Evolutionary conservation across 2,329 filamentous ascomycete species (phyloP).

Genomic region (Eutypa lata): DNA sequence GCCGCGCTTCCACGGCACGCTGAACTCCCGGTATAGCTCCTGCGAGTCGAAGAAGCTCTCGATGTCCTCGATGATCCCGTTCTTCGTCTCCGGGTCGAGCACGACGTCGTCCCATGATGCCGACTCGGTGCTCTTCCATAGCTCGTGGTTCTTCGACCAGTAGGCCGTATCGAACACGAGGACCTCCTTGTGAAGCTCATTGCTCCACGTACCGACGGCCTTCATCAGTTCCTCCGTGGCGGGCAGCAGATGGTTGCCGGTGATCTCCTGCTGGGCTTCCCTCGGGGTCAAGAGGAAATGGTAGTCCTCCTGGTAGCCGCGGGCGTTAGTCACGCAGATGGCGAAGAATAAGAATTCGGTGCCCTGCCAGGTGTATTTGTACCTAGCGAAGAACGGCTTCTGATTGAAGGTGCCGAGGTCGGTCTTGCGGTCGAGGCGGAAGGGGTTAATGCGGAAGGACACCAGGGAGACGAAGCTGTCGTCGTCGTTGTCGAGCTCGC

Average conservation of each 20-base stretch:
- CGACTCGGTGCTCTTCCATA: not conserved
- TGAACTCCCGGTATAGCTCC: conserved; percentile 54
- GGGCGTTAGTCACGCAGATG: not conserved
- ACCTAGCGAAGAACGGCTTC: not conserved
- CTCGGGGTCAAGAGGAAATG: not conserved
- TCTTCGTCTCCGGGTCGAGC: conserved; percentile 62
- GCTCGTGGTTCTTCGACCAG: not conserved
- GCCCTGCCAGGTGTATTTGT: not conserved
- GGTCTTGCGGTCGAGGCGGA: not conserved
- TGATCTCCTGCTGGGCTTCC: not conserved
- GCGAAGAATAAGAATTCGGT: not conserved
- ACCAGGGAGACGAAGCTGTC: not conserved
- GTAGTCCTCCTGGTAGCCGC: not conserved
- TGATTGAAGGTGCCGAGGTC: not conserved
- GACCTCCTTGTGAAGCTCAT: not conserved
- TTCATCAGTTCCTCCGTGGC: not conserved
- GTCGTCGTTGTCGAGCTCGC: not conserved
- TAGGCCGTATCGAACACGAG: not conserved
- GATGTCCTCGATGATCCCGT: conserved; percentile 57
- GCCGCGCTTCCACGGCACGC: conserved; percentile 67
- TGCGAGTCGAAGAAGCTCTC: conserved; percentile 58
- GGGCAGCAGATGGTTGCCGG: not conserved
- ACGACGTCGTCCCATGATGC: conserved; percentile 60
- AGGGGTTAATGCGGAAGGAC: not conserved
- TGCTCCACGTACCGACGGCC: not conserved